These are phyloP conservation scores for Neoconidiobolus thromboides DNA, from an alignment of 371 early-diverging fungal genomes.

Conservation along the genomic window DNA sequence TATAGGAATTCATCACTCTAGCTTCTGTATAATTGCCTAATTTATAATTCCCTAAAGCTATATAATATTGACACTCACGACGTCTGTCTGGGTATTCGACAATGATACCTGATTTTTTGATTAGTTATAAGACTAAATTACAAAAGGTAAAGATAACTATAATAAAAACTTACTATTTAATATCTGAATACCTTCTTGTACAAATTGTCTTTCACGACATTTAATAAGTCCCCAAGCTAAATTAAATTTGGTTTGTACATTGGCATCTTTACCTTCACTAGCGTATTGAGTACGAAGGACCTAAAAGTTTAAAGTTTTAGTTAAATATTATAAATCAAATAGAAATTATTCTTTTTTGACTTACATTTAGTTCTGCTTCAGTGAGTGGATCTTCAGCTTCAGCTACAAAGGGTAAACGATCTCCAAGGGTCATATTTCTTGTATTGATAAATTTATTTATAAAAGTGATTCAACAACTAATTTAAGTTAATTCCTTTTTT, in stretches of 20 bases:
- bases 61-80: conserved; percentile 85
- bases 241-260: conserved; percentile 82
- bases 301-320: conserved; percentile 12
- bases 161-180: conserved; percentile 34
- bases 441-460: too few relatives aligned
- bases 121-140: not conserved
- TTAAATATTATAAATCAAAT: not conserved
- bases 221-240: conserved; percentile 85
- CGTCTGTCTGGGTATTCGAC: conserved; percentile 59
- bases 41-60: conserved; percentile 79
- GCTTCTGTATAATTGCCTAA: conserved; percentile 69
- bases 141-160: not conserved
- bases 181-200: conserved; percentile 54
- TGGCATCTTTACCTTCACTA: conserved; percentile 27
- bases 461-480: too few relatives aligned
- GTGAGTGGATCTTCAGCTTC: conserved; percentile 11
- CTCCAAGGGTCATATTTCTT: not conserved
- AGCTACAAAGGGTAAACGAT: conserved; percentile 7
- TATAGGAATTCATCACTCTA: conserved; percentile 47
- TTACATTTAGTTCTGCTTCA: conserved; percentile 13
- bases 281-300: conserved; percentile 51
- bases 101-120: conserved; percentile 48
- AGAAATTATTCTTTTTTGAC: not conserved
- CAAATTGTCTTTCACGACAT: conserved; percentile 36
- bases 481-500: too few relatives aligned